Base-by-base conservation (phyloP, 2,329 filamentous ascomycete species). In the Graphilbum fragrans region DNA sequence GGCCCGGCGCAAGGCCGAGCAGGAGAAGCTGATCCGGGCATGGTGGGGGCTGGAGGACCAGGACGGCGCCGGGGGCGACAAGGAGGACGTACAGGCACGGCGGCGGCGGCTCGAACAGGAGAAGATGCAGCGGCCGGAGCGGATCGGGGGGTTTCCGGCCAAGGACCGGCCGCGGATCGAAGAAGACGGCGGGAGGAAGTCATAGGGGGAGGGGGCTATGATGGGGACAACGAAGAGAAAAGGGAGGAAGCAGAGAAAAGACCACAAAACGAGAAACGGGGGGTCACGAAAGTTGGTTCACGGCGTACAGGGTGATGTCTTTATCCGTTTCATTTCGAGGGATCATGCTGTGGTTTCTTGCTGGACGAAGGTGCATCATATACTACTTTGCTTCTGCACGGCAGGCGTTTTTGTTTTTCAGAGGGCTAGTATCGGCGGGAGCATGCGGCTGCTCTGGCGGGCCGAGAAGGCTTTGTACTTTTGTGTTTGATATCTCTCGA, bases 11-110 rank as follows among this genome's bases (percentile, higher is more conserved):
- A 72, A 72, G 49, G 62, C 66, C 41, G 75, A 78, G 52, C 77
- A 81, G 62, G 74, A 80, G 58, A 68, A 69, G 36, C 80, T 81
- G 46, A 65, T 80, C 56, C 59, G 74, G 45, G 77, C 80, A 63
- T 81, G 77, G 77, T 81, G 77, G 77, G 75, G 75, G 5, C 53
- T 81, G 8, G 45, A 49, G 37, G 43, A 29, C n/a, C 22, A 23
- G 2, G 40, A 45, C 40, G 43, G 43, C 25, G 33, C 33, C 25
- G 32, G n/a, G 21, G 49, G 73, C 73, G 11, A 34, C n/a, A 18
- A 17, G 17, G 47, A 64, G 71, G 50, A 64, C 41, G 45, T 47
- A 37, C 47, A 64, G 48, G 61, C 69, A 44, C 63, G 72, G 49
- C 63, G 63, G 47, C 58, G 64, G 44, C 59, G 64, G 46, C 55